phyloP scores from a whole-genome alignment of 345 rosid genomes.

The Populus tremula region DNA sequence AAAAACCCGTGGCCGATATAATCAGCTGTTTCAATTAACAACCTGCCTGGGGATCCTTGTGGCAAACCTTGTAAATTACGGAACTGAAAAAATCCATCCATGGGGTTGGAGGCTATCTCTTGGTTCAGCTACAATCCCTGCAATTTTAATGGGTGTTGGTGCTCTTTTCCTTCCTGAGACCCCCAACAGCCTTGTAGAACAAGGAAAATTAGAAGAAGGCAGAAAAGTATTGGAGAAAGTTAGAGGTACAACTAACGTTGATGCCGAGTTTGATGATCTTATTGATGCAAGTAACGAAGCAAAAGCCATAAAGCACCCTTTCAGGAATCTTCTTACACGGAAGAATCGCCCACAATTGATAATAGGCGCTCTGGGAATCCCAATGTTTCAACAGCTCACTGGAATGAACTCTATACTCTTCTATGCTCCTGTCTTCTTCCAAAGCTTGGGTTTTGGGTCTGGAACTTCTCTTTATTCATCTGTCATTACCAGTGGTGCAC shows the following conservation, averaged over 20 bases:
- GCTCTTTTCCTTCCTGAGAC: conserved; percentile 71
- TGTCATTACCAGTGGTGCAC: conserved; percentile 52
- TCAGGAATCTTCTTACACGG: conserved; percentile 54
- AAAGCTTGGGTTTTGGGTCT: conserved; percentile 76
- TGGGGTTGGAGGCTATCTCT: conserved; percentile 90
- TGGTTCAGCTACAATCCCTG: conserved; percentile 65
- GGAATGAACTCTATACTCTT: conserved; percentile 84
- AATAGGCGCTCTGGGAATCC: conserved; percentile 69
- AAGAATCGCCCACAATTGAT: conserved; percentile 71
- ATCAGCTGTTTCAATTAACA: conserved; percentile 21
- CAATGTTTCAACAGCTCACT: conserved; percentile 80
- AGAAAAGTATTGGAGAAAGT: conserved; percentile 56
- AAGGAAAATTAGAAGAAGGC: conserved; percentile 65
- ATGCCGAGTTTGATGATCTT: conserved; percentile 72
- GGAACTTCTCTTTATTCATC: conserved; percentile 63
- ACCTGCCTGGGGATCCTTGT: conserved; percentile 23
- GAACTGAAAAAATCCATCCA: conserved; percentile 31
- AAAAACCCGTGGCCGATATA: conserved; percentile 14
- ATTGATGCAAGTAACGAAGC: conserved; percentile 76
- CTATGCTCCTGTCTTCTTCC: conserved; percentile 84
- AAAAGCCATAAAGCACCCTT: conserved; percentile 59
- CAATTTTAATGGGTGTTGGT: conserved; percentile 63
- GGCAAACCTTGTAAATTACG: conserved; percentile 19
- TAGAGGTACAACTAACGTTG: conserved; percentile 61
- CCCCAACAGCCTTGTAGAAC: conserved; percentile 79